phyloP scores from a whole-genome alignment of 352 stramenopile genomes.

The Phytopythium cucurbitacearum region DNA sequence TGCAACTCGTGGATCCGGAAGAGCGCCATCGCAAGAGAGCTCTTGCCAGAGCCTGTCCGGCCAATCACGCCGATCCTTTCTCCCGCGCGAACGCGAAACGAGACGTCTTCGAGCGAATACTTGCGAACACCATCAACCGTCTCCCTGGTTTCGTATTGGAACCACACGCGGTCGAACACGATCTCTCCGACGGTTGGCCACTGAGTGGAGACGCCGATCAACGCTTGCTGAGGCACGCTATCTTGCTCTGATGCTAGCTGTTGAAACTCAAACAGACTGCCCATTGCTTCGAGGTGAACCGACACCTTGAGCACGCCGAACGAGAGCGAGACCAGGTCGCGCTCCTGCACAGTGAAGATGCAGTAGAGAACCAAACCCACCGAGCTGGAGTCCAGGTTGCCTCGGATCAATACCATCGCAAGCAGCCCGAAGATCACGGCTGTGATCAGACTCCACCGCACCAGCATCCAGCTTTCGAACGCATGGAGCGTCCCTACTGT shows the following conservation, averaged over 20 bases:
- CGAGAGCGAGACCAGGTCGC: conserved; percentile 29
- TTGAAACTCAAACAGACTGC: conserved; percentile 41
- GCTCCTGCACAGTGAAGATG: conserved; percentile 25
- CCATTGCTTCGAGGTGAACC: conserved; percentile 32
- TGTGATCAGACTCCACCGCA: conserved; percentile 26
- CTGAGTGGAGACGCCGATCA: conserved; percentile 1
- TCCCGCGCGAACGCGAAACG: conserved; percentile 32
- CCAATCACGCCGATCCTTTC: conserved; percentile 59
- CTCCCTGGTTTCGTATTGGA: conserved; percentile 60
- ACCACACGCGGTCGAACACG: conserved; percentile 74
- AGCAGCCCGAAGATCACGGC: conserved; percentile 28
- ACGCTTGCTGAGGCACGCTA: conserved; percentile 1
- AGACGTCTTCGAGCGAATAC: conserved; percentile 35
- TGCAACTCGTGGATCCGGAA: conserved; percentile 36
- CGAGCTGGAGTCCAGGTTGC: conserved; percentile 17
- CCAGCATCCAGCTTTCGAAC: conserved; percentile 30
- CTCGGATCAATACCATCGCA: conserved; percentile 21
- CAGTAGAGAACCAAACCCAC: conserved; percentile 28
- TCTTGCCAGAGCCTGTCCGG: conserved; percentile 58
- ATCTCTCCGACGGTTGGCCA: conserved; percentile 77
- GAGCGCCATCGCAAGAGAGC: conserved; percentile 47
- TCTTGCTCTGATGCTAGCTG: conserved; percentile 46
- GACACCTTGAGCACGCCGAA: conserved; percentile 26
- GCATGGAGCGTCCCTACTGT: conserved; percentile 24
- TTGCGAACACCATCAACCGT: no score